A percentile compares a stretch with the other conserved stretches of the same genome.
These are phyloP conservation scores for Trametes elegans DNA, from an alignment of 768 basidiomycete genomes.

Conservation along the genomic window DNA sequence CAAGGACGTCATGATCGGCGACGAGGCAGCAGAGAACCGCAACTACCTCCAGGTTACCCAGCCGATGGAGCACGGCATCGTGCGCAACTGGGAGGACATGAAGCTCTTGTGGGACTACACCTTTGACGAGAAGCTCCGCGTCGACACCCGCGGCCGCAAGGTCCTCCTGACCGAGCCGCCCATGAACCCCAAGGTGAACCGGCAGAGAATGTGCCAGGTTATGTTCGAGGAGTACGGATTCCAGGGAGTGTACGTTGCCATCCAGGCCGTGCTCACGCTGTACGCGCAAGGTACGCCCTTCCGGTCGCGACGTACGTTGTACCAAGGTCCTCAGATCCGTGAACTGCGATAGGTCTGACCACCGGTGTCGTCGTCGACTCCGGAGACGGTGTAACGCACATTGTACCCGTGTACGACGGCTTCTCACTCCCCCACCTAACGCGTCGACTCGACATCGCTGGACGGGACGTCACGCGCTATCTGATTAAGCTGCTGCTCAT, in stretches of 20 bases:
- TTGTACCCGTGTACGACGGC: slow-evolving; percentile 98
- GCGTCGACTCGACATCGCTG: slow-evolving; percentile 93
- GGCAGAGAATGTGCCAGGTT: slow-evolving; percentile 93
- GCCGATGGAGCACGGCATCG: slow-evolving; percentile 99
- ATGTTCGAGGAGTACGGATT: slow-evolving; percentile 99
- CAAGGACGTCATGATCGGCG: slow-evolving; percentile 98
- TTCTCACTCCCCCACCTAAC: slow-evolving; percentile 95
- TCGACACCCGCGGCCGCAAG: slow-evolving; percentile 85
- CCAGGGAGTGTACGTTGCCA: slow-evolving; percentile 93
- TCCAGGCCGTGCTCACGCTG: slow-evolving; percentile 96
- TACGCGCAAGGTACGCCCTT: slow-evolving; percentile 96
- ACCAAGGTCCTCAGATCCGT: background rate
- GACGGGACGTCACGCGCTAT: slow-evolving; percentile 97
- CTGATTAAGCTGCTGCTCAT: slow-evolving; percentile 98
- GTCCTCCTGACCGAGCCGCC: slow-evolving; percentile 96
- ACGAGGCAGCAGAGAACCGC: slow-evolving; percentile 91
- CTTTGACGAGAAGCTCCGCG: slow-evolving; percentile 90
- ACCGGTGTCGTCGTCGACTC: slow-evolving; percentile 99
- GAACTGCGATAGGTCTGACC: slow-evolving; percentile 69
- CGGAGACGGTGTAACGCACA: slow-evolving; percentile 98
- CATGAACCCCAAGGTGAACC: slow-evolving; percentile 95
- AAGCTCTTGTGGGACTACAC: slow-evolving; percentile 98
- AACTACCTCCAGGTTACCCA: slow-evolving; percentile 96
- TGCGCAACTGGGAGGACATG: slow-evolving; percentile 99
- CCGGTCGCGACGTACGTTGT: too few species aligned